phyloP scores from a whole-genome alignment of 2,329 filamentous ascomycete species.

The Boeremia exigua region DNA sequence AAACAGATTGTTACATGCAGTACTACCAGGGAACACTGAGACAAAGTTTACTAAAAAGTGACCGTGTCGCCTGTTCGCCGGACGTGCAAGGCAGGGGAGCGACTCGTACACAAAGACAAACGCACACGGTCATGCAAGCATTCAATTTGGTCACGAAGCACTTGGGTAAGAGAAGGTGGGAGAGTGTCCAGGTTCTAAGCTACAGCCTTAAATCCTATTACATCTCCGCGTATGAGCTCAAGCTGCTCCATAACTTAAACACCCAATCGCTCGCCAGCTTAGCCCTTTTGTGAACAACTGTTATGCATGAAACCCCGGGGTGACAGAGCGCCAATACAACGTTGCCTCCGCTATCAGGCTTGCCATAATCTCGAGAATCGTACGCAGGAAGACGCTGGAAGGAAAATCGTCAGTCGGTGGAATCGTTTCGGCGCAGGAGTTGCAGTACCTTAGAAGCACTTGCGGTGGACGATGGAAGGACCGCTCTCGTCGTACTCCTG shows the following conservation, averaged over 20 bases:
- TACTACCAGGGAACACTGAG: not conserved
- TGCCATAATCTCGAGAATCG: conserved; percentile 45
- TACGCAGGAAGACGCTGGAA: conserved; percentile 43
- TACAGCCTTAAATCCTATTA: conserved; percentile 48
- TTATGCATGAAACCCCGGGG: conserved; percentile 41
- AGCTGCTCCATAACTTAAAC: conserved; percentile 46
- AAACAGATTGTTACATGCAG: not conserved
- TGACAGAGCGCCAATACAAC: conserved; percentile 46
- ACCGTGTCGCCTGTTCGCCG: too few relatives aligned
- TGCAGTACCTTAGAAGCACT: conserved; percentile 94
- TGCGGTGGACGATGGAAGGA: conserved; percentile 99
- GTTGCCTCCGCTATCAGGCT: conserved; percentile 47
- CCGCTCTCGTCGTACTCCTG: conserved; percentile 99
- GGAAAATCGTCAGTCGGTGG: conserved; percentile 30
- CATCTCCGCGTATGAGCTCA: conserved; percentile 40
- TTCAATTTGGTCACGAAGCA: conserved; percentile 5
- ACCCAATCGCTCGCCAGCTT: conserved; percentile 46
- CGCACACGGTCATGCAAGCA: conserved; percentile 9
- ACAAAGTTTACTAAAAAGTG: too few relatives aligned
- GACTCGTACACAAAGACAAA: not conserved
- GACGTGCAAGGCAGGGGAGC: not conserved
- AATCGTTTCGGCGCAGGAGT: conserved; percentile 1
- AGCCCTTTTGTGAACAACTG: conserved; percentile 50
- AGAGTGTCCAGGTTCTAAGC: conserved; percentile 48
- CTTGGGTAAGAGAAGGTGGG: conserved; percentile 25